Percentiles rank a stretch among this genome's conserved stretches.
Evolutionary conservation across 768 basidiomycete genomes (phyloP).

Genomic region (Amanita rimosa): DNA sequence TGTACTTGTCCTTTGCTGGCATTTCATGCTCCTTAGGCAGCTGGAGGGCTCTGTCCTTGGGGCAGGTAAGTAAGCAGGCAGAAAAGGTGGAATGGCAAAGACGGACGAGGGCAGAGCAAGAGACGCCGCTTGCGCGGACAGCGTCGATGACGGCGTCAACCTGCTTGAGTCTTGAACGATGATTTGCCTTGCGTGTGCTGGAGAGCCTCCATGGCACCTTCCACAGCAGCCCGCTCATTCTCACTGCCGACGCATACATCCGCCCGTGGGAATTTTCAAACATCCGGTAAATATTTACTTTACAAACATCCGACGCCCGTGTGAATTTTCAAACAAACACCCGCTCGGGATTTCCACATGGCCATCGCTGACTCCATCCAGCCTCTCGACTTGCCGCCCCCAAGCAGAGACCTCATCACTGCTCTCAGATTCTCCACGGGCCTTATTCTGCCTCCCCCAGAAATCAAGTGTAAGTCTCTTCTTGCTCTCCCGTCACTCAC

Average conservation of each 20-base stretch:
- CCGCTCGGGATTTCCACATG: slow-evolving; percentile 20
- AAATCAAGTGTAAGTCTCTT: slow-evolving; percentile 73
- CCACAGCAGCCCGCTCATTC: slow-evolving; percentile 79
- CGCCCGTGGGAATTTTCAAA: neutral
- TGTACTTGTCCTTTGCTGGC: slow-evolving; percentile 91
- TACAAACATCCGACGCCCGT: slow-evolving; percentile 11
- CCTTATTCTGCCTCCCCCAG: slow-evolving; percentile 91
- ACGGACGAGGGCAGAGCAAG: slow-evolving; percentile 68
- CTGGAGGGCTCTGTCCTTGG: slow-evolving; percentile 59
- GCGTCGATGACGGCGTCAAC: slow-evolving; percentile 92
- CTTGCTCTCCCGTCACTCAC: slow-evolving; percentile 11
- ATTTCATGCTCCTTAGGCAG: slow-evolving; percentile 93
- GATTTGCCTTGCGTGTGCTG: slow-evolving; percentile 85
- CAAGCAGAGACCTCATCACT: slow-evolving; percentile 7
- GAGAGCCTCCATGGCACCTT: slow-evolving; percentile 94
- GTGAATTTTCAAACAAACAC: slow-evolving; percentile 11
- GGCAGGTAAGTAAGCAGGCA: neutral
- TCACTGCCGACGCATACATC: slow-evolving; percentile 71
- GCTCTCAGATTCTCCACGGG: slow-evolving; percentile 61
- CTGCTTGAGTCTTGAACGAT: slow-evolving; percentile 76
- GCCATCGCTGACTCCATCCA: slow-evolving; percentile 22
- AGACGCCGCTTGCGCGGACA: slow-evolving; percentile 70
- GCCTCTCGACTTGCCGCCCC: neutral
- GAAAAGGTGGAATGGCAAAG: neutral
- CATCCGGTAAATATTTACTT: no score